These are phyloP conservation scores for Lipomyces mesembrius DNA, from an alignment of 805 yeast species.

Conservation along the genomic window DNA sequence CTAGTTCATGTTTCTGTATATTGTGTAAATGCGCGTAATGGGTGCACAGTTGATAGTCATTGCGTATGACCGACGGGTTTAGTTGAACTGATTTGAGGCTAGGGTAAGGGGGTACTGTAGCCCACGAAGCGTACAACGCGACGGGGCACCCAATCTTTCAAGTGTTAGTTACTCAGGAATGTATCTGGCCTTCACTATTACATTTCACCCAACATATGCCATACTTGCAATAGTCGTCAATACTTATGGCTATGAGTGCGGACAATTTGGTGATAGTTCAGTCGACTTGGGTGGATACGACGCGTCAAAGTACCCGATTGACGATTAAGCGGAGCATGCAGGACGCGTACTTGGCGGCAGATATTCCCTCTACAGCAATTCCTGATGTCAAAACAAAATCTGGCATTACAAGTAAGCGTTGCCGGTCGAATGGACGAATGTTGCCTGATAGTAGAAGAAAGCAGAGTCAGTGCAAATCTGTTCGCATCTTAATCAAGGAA, in stretches of 20 bases:
- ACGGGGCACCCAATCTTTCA: no score
- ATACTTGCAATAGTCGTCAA: neutral
- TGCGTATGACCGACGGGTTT: neutral
- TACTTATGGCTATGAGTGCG: constrained; percentile 1
- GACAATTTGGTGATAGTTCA: neutral
- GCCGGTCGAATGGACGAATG: neutral
- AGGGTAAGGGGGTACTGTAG: neutral
- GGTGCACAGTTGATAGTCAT: neutral
- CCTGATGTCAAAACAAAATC: neutral
- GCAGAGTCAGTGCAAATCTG: neutral
- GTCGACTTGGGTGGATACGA: constrained; percentile 4
- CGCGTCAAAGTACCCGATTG: constrained; percentile 1
- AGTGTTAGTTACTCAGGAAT: no score
- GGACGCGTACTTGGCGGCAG: neutral
- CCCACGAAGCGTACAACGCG: no score
- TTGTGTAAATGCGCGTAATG: neutral
- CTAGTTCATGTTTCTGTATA: neutral
- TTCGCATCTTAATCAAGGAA: neutral
- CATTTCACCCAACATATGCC: neutral
- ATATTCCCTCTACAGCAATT: neutral
- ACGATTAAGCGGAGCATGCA: constrained; percentile 5
- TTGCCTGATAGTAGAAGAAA: neutral
- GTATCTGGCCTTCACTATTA: neutral
- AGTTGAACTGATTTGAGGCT: neutral
- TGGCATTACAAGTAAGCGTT: neutral